These are phyloP conservation scores for Corylus avellana DNA, from an alignment of 306 rosid genomes.

Conservation along the genomic window DNA sequence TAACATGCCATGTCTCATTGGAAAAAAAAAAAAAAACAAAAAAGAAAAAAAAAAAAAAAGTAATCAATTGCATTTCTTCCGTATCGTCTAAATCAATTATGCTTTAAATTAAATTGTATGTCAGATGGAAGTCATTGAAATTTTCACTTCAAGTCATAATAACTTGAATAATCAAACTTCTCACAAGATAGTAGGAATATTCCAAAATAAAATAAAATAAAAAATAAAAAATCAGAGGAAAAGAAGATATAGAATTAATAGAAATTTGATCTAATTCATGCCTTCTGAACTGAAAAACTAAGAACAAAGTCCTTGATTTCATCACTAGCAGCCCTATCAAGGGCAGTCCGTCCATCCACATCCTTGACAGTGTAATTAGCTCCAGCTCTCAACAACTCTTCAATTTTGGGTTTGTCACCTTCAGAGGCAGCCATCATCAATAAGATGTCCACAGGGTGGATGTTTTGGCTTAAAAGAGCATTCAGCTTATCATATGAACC, in stretches of 20 bases:
- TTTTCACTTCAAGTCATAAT: not conserved
- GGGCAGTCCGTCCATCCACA: slow-evolving; percentile 73
- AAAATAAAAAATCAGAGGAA: not conserved
- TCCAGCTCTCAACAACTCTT: slow-evolving; percentile 90
- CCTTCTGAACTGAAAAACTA: slow-evolving; percentile 62
- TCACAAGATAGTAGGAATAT: not conserved
- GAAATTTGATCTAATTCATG: slow-evolving; percentile 38
- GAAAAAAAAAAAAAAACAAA: not conserved
- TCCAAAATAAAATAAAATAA: not conserved
- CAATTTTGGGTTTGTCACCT: slow-evolving; percentile 89
- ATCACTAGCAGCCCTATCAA: slow-evolving; percentile 61
- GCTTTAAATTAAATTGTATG: not conserved
- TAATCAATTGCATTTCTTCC: not conserved
- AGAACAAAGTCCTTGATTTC: slow-evolving; percentile 80
- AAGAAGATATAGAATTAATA: slow-evolving; percentile 4
- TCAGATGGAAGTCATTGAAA: not conserved
- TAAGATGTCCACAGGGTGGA: slow-evolving; percentile 89
- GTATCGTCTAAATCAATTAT: not conserved
- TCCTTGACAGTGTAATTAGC: slow-evolving; percentile 70
- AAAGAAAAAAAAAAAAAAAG: not conserved
- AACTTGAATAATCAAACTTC: not conserved
- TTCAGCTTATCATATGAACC: slow-evolving; percentile 92
- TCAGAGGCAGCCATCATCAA: slow-evolving; percentile 80
- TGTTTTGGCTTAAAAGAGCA: slow-evolving; percentile 73
- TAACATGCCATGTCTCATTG: not conserved